Base-by-base conservation (phyloP, 371 early-diverging fungal genomes). In the Zancudomyces culisetae region DNA sequence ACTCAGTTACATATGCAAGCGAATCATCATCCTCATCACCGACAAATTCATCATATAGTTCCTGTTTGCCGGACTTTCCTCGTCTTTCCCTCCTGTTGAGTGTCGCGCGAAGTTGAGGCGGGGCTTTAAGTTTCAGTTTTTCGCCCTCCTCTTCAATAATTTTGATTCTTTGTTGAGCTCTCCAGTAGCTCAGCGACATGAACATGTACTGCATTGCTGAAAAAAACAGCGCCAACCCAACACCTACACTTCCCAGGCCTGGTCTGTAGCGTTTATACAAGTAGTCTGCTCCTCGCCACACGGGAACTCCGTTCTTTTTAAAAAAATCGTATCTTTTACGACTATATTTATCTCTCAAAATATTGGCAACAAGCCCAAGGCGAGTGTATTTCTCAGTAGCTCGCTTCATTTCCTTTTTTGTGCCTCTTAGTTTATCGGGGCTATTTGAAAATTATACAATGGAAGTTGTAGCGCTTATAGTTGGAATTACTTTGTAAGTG, bases 271-370 rank as follows among this genome's bases (percentile, higher is more conserved):
- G 76, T 26, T 74, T 64, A 58, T 87, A 87, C 20, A 78, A 63
- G 51, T 86, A 87, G 2, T 80, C 86, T 30, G 86, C 80, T 51
- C 86, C 87, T 43, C 87, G 74, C 87, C 87, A 87, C 55, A 74
- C 72, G 40, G 87, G 87, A 22, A 87, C 85, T n/a, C 87, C 87
- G 60, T 85, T 85, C 63, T 82, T 85, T 56, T 80, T 74, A 59
- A 81, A 87, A 62, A 81, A 81, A 64, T 86, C 73, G 69, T 87
- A 87, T 19, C 86, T 72, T 45, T 85, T 80, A 41, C 86, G 79
- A 19, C 61, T 69, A 53, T 68, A 64, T 30, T 64, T 52, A 52
- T 81, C 76, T 40, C 85, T 74, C 51, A 87, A 64, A 48, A 87
- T 80, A 22, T 72, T 60, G 23, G 72, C 77, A 43, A 85, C 75